A percentile compares a stretch with the other conserved stretches of the same genome.
Conservation (phyloP, 257 asterid species). For the Solanum corneliomulleri region DNA sequence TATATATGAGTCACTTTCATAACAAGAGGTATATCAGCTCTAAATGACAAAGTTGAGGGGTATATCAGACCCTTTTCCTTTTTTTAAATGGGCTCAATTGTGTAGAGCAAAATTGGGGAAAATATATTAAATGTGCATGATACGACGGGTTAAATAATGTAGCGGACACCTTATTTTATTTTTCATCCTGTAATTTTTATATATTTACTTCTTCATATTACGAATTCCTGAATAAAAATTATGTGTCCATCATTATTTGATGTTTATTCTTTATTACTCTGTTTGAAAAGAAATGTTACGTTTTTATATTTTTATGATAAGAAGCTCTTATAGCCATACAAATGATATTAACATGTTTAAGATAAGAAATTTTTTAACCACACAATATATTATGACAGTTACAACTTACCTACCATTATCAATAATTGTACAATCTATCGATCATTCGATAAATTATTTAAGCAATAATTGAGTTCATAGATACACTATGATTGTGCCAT, state of each 20-base stretch:
- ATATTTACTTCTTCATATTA: no score
- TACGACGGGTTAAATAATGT: not conserved
- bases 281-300: no score
- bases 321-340: not conserved
- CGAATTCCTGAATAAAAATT: rapidly evolving
- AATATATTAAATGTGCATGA: no score
- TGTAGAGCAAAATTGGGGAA: not conserved
- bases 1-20: no score
- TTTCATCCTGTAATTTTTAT: no score
- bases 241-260: not conserved
- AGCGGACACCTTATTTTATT: rapidly evolving
- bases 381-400: not conserved
- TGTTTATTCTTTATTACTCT: no score
- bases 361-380: not conserved
- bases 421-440: not conserved
- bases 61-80: no score
- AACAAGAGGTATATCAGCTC: no score
- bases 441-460: no score
- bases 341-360: not conserved
- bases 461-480: not conserved
- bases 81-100: not conserved
- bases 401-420: not conserved
- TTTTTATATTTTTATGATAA: no score
- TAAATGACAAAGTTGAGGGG: no score
- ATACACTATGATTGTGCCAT: not conserved